Conservation (phyloP, 805 yeast species). For the Ogataea pini region DNA sequence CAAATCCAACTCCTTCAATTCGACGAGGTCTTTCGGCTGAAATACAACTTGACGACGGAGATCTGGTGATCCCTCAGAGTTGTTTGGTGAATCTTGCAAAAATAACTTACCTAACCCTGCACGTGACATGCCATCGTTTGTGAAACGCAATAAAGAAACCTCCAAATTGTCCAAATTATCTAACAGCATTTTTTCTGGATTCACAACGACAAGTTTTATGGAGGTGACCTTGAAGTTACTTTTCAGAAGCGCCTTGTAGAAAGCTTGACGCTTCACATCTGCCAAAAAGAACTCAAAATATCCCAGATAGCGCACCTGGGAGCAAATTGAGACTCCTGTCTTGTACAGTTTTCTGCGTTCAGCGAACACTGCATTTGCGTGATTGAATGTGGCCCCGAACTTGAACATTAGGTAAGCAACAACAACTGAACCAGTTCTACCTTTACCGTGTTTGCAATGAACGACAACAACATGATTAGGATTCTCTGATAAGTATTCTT, state of each 20-base stretch:
- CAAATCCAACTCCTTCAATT: constrained; percentile 9
- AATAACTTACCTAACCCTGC: constrained; percentile 4
- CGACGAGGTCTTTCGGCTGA: not conserved
- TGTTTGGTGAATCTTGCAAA: not conserved
- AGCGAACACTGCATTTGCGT: constrained; percentile 57
- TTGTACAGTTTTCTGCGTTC: constrained; percentile 53
- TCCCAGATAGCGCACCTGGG: constrained; percentile 66
- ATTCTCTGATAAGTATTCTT: constrained; percentile 39
- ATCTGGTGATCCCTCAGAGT: not conserved
- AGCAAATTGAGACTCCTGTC: constrained; percentile 66
- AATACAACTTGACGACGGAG: not conserved
- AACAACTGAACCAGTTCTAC: constrained; percentile 78
- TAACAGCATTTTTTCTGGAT: constrained; percentile 11
- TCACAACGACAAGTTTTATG: constrained; percentile 10
- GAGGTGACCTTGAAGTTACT: constrained; percentile 5
- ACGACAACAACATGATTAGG: constrained; percentile 53
- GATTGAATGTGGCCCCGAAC: constrained; percentile 37
- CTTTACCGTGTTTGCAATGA: constrained; percentile 92
- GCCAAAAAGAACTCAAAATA: constrained; percentile 43
- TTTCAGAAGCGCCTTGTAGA: constrained; percentile 9
- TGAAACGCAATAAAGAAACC: constrained; percentile 5
- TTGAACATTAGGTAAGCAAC: constrained; percentile 68
- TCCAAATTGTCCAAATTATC: constrained; percentile 8
- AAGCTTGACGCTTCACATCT: constrained; percentile 8
- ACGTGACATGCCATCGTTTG: not conserved